Conservation (phyloP, 2,329 filamentous ascomycete species). For the Tolypocladium album region DNA sequence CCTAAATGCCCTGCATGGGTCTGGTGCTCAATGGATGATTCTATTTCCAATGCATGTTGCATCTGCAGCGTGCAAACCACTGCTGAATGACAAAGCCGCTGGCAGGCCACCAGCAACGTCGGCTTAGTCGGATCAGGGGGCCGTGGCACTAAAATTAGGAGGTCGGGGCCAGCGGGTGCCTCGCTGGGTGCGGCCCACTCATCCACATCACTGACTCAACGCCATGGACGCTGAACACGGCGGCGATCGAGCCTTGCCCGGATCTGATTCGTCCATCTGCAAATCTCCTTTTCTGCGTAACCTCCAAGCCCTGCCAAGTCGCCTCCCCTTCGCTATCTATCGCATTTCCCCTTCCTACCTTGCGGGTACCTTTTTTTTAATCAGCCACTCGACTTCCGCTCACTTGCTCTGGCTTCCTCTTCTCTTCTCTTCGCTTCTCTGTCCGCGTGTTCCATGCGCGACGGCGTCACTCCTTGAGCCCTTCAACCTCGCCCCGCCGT, state of each 20-base stretch:
- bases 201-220: background rate
- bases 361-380: background rate
- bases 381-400: background rate
- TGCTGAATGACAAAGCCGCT: background rate
- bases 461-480: constrained; percentile 14
- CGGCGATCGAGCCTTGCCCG: background rate
- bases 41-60: background rate
- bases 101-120: background rate
- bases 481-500: background rate
- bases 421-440: background rate
- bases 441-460: constrained; percentile 9
- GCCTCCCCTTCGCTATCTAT: background rate
- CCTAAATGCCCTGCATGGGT: too few relatives aligned
- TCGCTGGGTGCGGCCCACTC: background rate
- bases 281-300: constrained; percentile 4
- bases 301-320: background rate
- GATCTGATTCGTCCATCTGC: background rate
- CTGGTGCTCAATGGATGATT: background rate
- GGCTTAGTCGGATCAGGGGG: background rate
- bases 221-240: background rate
- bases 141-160: background rate
- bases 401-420: background rate
- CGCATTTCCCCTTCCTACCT: background rate
- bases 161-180: background rate
- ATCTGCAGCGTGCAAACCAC: too few relatives aligned